Conservation (phyloP, 352 stramenopile genomes). For the Pythium phragmiticola region DNA sequence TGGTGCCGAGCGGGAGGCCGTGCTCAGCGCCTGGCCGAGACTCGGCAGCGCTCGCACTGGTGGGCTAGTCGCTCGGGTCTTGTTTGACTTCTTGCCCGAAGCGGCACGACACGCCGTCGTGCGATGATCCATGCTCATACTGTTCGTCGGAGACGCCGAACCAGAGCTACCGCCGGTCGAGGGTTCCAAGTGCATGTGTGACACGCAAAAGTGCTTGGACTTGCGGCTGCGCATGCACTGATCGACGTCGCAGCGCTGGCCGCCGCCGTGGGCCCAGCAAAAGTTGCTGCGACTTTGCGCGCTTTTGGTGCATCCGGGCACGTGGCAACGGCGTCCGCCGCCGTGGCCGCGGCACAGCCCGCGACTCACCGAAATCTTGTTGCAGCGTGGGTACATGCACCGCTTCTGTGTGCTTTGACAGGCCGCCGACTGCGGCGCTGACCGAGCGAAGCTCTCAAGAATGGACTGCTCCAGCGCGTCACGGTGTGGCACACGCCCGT, state of each 20-base stretch:
- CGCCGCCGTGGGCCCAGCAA: conserved; percentile 68
- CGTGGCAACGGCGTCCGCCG: conserved; percentile 63
- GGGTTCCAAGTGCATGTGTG: conserved; percentile 37
- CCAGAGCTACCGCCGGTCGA: neutral
- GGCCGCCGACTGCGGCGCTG: conserved; percentile 41
- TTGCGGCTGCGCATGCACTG: conserved; percentile 69
- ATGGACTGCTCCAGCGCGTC: conserved; percentile 19
- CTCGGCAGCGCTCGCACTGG: conserved; percentile 35
- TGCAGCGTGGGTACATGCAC: conserved; percentile 53
- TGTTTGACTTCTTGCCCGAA: neutral
- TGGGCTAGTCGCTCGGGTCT: neutral
- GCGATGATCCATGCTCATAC: neutral
- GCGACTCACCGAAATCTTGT: conserved; percentile 66
- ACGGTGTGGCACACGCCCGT: neutral
- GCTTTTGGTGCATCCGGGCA: conserved; percentile 58
- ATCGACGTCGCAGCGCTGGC: conserved; percentile 60
- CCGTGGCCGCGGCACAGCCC: conserved; percentile 67
- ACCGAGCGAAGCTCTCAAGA: conserved; percentile 39
- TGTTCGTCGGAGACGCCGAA: neutral
- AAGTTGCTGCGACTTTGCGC: conserved; percentile 67
- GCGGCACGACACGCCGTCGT: neutral
- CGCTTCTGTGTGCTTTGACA: conserved; percentile 64
- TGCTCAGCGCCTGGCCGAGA: conserved; percentile 46
- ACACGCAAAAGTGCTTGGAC: conserved; percentile 62
- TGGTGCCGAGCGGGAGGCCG: conserved; percentile 39